Conservation (phyloP, 345 rosid genomes). For the Eucalyptus pauciflora region DNA sequence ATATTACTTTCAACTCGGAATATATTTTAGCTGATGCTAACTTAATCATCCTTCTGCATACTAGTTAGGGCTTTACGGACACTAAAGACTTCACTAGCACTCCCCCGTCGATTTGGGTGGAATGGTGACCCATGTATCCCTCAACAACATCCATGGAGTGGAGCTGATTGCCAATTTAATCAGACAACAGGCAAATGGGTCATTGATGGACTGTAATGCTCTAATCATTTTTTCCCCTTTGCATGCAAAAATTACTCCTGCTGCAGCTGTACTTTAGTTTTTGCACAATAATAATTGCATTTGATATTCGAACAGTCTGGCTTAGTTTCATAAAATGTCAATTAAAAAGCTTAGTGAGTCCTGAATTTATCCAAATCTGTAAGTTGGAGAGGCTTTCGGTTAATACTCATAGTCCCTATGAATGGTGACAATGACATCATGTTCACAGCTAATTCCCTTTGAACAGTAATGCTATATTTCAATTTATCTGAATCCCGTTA, state of each 20-base stretch:
- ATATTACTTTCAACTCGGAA: background rate
- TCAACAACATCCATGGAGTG: slow-evolving; percentile 96
- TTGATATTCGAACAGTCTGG: background rate
- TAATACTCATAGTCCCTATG: background rate
- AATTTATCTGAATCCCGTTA: background rate
- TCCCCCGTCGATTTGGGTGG: slow-evolving; percentile 95
- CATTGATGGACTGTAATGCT: slow-evolving; percentile 91
- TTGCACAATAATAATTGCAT: background rate
- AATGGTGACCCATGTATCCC: slow-evolving; percentile 99
- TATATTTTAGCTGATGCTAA: background rate
- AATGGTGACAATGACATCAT: background rate
- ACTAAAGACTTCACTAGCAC: slow-evolving; percentile 59
- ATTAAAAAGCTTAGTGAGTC: background rate
- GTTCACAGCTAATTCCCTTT: background rate
- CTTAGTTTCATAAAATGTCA: background rate
- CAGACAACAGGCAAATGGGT: slow-evolving; percentile 63
- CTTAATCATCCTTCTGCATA: slow-evolving; percentile 1
- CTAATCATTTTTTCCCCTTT: slow-evolving; percentile 2
- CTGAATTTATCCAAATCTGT: background rate
- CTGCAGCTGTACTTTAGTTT: background rate
- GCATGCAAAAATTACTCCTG: background rate
- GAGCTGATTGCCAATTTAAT: slow-evolving; percentile 88
- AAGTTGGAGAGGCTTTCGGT: background rate
- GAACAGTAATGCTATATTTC: background rate
- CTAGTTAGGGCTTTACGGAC: slow-evolving; percentile 66